These are phyloP conservation scores for Ophiocordyceps robertsii DNA, from an alignment of 2,329 filamentous ascomycete species.

Conservation along the genomic window DNA sequence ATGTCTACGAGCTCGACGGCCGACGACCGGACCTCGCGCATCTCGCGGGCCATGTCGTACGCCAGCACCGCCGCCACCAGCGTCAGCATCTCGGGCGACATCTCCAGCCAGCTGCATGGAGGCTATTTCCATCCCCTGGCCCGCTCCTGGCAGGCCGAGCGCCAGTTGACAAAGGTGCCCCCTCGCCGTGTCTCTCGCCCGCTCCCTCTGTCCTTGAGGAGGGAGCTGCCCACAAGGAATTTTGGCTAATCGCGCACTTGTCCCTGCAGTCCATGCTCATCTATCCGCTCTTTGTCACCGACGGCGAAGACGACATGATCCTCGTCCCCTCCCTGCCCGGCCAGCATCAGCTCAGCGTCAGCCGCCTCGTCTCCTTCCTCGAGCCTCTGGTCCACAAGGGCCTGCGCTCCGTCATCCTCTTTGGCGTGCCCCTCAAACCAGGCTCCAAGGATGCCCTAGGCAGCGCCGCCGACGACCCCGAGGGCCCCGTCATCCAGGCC, in stretches of 20 bases:
- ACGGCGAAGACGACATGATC: constrained; percentile 84
- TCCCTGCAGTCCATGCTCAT: constrained; percentile 80
- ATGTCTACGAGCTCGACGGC: constrained; percentile 27
- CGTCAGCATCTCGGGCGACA: constrained; percentile 60
- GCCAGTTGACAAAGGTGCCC: constrained; percentile 68
- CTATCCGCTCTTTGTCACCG: constrained; percentile 92
- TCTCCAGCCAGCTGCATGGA: constrained; percentile 71
- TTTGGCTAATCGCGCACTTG: not conserved
- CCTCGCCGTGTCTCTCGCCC: not conserved
- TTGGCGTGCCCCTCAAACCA: constrained; percentile 77
- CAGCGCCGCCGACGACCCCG: constrained; percentile 82
- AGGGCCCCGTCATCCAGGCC: constrained; percentile 77
- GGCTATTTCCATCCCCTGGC: constrained; percentile 72
- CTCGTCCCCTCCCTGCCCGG: constrained; percentile 83
- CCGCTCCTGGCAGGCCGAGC: constrained; percentile 70
- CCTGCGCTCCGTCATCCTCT: constrained; percentile 84
- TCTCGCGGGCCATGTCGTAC: constrained; percentile 53
- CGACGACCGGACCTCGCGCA: constrained; percentile 46
- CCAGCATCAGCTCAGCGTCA: constrained; percentile 78
- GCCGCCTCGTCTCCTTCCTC: constrained; percentile 73
- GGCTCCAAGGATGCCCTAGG: constrained; percentile 82
- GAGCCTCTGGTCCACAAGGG: constrained; percentile 81
- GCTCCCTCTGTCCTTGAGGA: not conserved
- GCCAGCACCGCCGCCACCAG: constrained; percentile 53
- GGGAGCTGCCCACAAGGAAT: not conserved